phyloP scores from a whole-genome alignment of 2,329 filamentous ascomycete species.

The Exophiala calicioides region DNA sequence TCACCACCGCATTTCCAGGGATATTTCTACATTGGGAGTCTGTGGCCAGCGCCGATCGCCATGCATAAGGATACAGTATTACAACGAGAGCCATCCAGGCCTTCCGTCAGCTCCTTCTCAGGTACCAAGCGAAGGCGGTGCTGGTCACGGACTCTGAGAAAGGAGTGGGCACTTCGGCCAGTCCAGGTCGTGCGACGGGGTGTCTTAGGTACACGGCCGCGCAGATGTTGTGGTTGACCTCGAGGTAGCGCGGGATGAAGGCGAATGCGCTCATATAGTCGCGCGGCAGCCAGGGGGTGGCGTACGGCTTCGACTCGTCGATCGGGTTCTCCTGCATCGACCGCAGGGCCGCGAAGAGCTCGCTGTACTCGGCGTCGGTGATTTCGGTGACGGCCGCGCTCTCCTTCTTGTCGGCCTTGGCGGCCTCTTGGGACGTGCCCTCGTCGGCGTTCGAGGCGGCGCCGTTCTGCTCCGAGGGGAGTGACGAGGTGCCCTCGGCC shows the following conservation, averaged over 20 bases:
- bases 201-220: constrained; percentile 92
- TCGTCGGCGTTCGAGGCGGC: constrained; percentile 12
- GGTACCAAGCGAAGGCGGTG: constrained; percentile 91
- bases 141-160: constrained; percentile 71
- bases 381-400: constrained; percentile 45
- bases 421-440: constrained; percentile 23
- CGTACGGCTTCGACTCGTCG: constrained; percentile 78
- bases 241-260: constrained; percentile 91
- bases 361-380: constrained; percentile 49
- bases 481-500: constrained; percentile 18
- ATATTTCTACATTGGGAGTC: constrained; percentile 2
- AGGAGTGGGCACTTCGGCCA: constrained; percentile 81
- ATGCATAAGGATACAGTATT: background rate
- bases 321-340: constrained; percentile 72
- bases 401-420: constrained; percentile 29
- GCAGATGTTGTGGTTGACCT: constrained; percentile 97
- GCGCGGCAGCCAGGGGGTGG: constrained; percentile 84
- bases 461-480: constrained; percentile 16
- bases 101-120: constrained; percentile 71
- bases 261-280: constrained; percentile 89
- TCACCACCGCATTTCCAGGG: background rate
- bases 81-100: too few relatives aligned
- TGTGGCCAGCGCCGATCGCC: constrained; percentile 3
- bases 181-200: constrained; percentile 80
- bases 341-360: constrained; percentile 59